phyloP scores from a whole-genome alignment of 2,329 filamentous ascomycete species.

The Paecilomyces sp. region DNA sequence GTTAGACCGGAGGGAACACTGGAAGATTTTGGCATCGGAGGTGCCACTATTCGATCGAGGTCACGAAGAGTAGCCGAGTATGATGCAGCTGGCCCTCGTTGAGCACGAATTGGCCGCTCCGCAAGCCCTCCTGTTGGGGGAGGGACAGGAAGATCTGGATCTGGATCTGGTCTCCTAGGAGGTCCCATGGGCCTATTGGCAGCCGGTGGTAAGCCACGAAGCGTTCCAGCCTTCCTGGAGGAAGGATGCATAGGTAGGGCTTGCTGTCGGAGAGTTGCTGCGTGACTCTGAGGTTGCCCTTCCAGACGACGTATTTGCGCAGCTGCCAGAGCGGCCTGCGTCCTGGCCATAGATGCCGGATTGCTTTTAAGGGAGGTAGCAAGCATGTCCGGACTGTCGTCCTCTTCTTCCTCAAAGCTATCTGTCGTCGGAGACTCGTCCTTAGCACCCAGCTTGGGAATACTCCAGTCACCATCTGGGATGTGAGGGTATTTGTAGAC shows the following conservation, averaged over 20 bases:
- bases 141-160: conserved; percentile 1
- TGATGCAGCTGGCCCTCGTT: conserved; percentile 26
- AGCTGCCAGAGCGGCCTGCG: conserved; percentile 32
- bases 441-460: conserved; percentile 12
- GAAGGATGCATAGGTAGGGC: conserved; percentile 27
- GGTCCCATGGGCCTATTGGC: conserved; percentile 4
- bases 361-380: conserved; percentile 20
- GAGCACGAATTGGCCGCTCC: conserved; percentile 32
- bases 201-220: conserved; percentile 14
- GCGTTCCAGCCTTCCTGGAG: conserved; percentile 18
- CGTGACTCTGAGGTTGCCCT: conserved; percentile 34
- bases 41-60: conserved; percentile 16
- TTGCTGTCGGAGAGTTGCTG: conserved; percentile 41
- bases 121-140: conserved; percentile 25
- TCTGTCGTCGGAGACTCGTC: conserved; percentile 7
- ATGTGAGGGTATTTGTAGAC: conserved; percentile 39
- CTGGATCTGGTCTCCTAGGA: conserved; percentile 2
- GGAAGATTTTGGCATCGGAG: conserved; percentile 23
- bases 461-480: conserved; percentile 35
- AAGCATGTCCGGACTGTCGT: conserved; percentile 23
- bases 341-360: conserved; percentile 22
- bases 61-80: conserved; percentile 27
- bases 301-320: conserved; percentile 34
- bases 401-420: conserved; percentile 13
- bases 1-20: conserved; percentile 25